A percentile compares a stretch with the other conserved stretches of the same genome.
These are phyloP conservation scores for Verticillium longisporum DNA, from an alignment of 2,329 filamentous ascomycete species.

Conservation along the genomic window DNA sequence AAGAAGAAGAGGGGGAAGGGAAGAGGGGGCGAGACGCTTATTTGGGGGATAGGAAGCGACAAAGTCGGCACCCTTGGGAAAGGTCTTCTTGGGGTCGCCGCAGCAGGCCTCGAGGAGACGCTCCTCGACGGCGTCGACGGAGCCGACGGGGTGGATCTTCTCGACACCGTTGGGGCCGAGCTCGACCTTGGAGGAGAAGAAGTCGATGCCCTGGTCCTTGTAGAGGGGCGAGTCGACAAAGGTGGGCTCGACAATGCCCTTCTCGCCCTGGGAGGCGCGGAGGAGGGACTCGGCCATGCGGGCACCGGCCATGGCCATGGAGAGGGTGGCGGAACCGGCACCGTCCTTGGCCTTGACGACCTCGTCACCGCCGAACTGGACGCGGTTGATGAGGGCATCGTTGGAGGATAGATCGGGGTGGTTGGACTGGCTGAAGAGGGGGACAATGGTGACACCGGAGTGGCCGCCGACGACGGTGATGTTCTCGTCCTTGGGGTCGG, in stretches of 20 bases:
- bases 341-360: slow-evolving; percentile 99
- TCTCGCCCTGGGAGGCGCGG: slow-evolving; percentile 87
- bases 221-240: slow-evolving; percentile 96
- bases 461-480: slow-evolving; percentile 96
- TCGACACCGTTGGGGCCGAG: slow-evolving; percentile 94
- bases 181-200: slow-evolving; percentile 94
- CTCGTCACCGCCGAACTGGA: slow-evolving; percentile 98
- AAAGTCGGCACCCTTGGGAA: slow-evolving; percentile 74
- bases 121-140: slow-evolving; percentile 80
- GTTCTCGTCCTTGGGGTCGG: slow-evolving; percentile 86
- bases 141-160: slow-evolving; percentile 84
- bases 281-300: slow-evolving; percentile 84
- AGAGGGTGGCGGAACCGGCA: slow-evolving; percentile 92
- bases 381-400: slow-evolving; percentile 78
- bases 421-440: slow-evolving; percentile 89
- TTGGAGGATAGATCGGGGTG: slow-evolving; percentile 78
- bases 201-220: slow-evolving; percentile 97
- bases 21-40: slow-evolving; percentile 26
- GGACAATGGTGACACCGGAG: slow-evolving; percentile 97
- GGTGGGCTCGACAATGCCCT: slow-evolving; percentile 90
- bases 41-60: slow-evolving; percentile 54
- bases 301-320: slow-evolving; percentile 94
- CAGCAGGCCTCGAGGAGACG: slow-evolving; percentile 82
- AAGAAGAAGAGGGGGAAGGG: no score
- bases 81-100: slow-evolving; percentile 86